Conservation (phyloP, 208 protist genomes). For the Entamoeba dispar region DNA sequence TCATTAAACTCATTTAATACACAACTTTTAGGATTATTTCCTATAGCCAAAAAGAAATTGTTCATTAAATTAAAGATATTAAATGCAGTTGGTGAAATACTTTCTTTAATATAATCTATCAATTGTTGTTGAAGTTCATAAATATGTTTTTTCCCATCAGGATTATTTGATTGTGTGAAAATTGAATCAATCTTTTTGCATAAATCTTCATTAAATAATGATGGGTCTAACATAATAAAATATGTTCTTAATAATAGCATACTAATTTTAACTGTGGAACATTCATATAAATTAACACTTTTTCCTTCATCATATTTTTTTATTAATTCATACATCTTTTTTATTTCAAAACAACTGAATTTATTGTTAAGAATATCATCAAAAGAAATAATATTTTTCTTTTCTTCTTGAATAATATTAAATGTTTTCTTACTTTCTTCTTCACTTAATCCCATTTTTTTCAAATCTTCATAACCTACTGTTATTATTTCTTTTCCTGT, state of each 20-base stretch:
- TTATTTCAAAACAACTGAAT: not conserved
- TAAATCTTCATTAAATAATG: not conserved
- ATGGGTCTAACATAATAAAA: not conserved
- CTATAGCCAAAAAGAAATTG: not conserved
- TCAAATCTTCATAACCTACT: not conserved
- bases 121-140: not conserved
- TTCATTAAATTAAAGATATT: not conserved
- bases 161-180: not conserved
- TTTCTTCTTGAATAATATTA: not conserved
- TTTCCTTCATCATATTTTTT: not conserved
- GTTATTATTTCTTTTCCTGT: not conserved
- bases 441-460: not conserved
- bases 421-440: not conserved
- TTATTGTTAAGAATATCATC: not conserved
- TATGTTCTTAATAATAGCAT: not conserved
- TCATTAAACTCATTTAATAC: not conserved
- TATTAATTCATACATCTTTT: not conserved
- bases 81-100: not conserved
- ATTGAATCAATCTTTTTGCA: not conserved
- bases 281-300: not conserved
- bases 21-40: not conserved
- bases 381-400: not conserved
- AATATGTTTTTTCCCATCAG: not conserved
- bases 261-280: not conserved
- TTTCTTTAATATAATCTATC: not conserved